These are phyloP conservation scores for Ustilago nuda DNA, from an alignment of 1,284 basidiomycete genomes.

Conservation along the genomic window DNA sequence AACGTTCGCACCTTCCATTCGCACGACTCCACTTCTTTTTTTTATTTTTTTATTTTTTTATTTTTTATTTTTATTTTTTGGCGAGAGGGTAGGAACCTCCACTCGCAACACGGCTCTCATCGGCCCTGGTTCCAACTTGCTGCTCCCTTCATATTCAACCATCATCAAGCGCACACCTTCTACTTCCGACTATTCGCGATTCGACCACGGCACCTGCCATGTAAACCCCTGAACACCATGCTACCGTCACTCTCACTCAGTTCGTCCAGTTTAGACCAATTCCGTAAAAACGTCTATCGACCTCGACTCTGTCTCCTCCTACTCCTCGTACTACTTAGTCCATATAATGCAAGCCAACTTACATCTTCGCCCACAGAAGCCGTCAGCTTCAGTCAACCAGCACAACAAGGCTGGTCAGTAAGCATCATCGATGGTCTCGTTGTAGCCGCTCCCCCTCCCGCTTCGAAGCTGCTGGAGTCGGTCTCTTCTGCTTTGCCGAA, in stretches of 20 bases:
- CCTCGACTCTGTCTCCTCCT: conserved; percentile 52
- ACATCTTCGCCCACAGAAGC: conserved; percentile 4
- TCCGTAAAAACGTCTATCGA: conserved; percentile 51
- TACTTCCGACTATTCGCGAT: neutral
- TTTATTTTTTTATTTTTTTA: no score
- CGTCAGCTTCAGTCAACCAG: conserved; percentile 34
- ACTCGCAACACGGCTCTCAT: neutral
- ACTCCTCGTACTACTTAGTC: conserved; percentile 47
- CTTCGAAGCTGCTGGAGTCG: conserved; percentile 7
- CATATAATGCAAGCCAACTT: conserved; percentile 40
- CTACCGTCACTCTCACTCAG: conserved; percentile 36
- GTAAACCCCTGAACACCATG: conserved; percentile 17
- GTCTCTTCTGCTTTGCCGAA: conserved; percentile 7
- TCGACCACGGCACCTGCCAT: neutral
- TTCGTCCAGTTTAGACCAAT: conserved; percentile 48
- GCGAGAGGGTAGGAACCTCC: neutral
- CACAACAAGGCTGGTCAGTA: conserved; percentile 32
- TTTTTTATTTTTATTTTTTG: neutral
- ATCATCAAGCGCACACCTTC: neutral
- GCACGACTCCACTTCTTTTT: no score
- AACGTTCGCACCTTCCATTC: no score
- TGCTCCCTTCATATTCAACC: neutral
- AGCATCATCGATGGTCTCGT: conserved; percentile 47
- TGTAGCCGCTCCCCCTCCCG: conserved; percentile 30
- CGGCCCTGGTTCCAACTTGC: neutral